Base-by-base conservation (phyloP, 495 filamentous ascomycete species). In the Talaromyces nanjingensis region DNA sequence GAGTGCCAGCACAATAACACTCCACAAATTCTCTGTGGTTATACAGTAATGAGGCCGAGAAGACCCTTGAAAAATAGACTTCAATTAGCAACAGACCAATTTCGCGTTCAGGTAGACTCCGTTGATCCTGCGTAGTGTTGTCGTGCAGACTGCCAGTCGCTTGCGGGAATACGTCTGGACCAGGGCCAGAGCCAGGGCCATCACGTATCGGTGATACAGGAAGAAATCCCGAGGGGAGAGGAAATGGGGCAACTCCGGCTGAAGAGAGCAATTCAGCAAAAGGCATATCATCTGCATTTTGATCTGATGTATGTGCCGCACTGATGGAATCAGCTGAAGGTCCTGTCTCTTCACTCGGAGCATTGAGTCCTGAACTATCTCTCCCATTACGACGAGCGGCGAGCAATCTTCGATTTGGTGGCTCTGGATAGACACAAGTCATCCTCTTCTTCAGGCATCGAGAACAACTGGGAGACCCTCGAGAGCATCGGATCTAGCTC, bases 351-450 rank as follows among this genome's bases (percentile, higher is more conserved):
- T 6, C 22, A 29, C 24, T 22, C 24, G 8, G 54, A 6, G 14
- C 14, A 24, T 29, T 31, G 54, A 57, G 16, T 16, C n/a, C 14
- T 16, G 54, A 24, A n/a, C 2, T 27, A 57, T 29, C 22, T 31
- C 24, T 31, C 24, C 54, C 54, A 11, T 29, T 57, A 12, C 54
- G 54, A 6, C 54, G 54, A 16, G 54, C 54, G 7, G 54, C 54
- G 20, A 57, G 54, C 24, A 57, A 57, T 18, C 8, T 57, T 57
- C 54, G 54, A 57, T 57, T 57, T 27, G 54, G 54, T 22, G 54
- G 54, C 22, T 57, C 54, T 27, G 54, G 54, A 57, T 57, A 57
- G 18, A 57, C 54, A 27, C 54, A 57, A 8, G 27, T 25, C 1
- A 57, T 57, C 54, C 11, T 57, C 24, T 57, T 57, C 27, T 57